A percentile compares a stretch with the other conserved stretches of the same genome.
Conservation (phyloP, 768 basidiomycete genomes). For the Serendipita sp. region DNA sequence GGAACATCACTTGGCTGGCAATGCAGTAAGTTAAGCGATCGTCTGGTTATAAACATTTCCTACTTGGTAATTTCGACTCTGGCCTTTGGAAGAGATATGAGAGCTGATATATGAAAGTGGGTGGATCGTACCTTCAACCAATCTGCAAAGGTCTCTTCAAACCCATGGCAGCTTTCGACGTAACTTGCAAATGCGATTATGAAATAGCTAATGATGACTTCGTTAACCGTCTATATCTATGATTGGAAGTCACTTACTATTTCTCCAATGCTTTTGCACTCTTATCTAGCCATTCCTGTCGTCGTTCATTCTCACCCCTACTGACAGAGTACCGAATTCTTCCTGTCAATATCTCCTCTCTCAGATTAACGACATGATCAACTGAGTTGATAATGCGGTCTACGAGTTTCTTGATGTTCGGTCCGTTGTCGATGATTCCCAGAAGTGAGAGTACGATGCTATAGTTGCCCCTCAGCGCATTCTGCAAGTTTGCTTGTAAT, state of each 20-base stretch:
- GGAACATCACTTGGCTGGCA: conserved; percentile 64
- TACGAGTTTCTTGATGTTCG: conserved; percentile 57
- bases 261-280: conserved; percentile 70
- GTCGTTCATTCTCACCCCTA: conserved; percentile 42
- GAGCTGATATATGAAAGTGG: not conserved
- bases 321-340: conserved; percentile 77
- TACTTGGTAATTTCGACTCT: conserved; percentile 91
- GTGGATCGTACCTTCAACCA: conserved; percentile 61
- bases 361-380: conserved; percentile 80
- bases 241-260: conserved; percentile 39
- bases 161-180: conserved; percentile 42
- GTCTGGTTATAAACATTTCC: conserved; percentile 16
- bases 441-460: conserved; percentile 78
- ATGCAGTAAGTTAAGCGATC: not conserved
- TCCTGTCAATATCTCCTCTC: conserved; percentile 73
- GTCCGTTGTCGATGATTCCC: conserved; percentile 79
- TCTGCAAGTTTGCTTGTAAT: conserved; percentile 72
- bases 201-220: conserved; percentile 49
- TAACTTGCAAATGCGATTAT: conserved; percentile 87
- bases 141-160: conserved; percentile 56
- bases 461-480: conserved; percentile 85
- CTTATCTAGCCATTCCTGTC: conserved; percentile 40
- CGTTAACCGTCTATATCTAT: too few relatives aligned
- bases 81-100: conserved; percentile 23
- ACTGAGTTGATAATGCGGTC: conserved; percentile 82